A percentile compares a stretch with the other conserved stretches of the same genome.
Evolutionary conservation across 257 asterid species (phyloP).

Genomic region (Mentha longifolia): DNA sequence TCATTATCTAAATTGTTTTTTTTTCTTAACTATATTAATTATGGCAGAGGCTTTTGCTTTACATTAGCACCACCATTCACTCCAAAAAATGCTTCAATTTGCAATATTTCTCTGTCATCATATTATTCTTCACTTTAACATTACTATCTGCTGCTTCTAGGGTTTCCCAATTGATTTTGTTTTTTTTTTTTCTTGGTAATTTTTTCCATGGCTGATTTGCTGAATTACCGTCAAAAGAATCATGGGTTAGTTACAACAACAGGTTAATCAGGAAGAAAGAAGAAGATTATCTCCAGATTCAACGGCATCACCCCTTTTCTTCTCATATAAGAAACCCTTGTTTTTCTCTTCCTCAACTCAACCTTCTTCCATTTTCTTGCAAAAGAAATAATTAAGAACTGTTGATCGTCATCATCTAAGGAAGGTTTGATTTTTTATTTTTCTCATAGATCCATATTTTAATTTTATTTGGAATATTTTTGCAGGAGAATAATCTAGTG

Average conservation of each 20-base stretch:
- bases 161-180: slow-evolving; percentile 39
- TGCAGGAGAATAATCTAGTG: slow-evolving; percentile 27
- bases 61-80: slow-evolving; percentile 35
- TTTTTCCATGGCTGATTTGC: slow-evolving; percentile 25
- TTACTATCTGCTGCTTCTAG: slow-evolving; percentile 49
- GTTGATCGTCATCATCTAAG: not conserved
- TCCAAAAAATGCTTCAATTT: slow-evolving; percentile 15
- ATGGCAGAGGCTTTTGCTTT: slow-evolving; percentile 39
- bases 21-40: slow-evolving; percentile 20
- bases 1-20: not conserved
- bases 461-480: not conserved
- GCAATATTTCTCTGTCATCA: slow-evolving; percentile 37
- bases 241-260: slow-evolving; percentile 19
- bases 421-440: slow-evolving; percentile 27
- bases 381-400: not conserved
- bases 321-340: slow-evolving; percentile 34
- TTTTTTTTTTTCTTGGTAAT: not conserved
- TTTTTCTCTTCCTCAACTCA: not conserved
- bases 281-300: slow-evolving; percentile 25
- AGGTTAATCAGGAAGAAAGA: not conserved
- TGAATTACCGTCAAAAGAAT: slow-evolving; percentile 20
- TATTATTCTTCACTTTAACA: slow-evolving; percentile 35
- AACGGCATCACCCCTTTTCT: slow-evolving; percentile 7
- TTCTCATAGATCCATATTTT: slow-evolving; percentile 1
- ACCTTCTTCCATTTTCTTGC: not conserved